Evolutionary conservation across 495 filamentous ascomycete species (phyloP).

Genomic region (Pseudevernia furfuracea): DNA sequence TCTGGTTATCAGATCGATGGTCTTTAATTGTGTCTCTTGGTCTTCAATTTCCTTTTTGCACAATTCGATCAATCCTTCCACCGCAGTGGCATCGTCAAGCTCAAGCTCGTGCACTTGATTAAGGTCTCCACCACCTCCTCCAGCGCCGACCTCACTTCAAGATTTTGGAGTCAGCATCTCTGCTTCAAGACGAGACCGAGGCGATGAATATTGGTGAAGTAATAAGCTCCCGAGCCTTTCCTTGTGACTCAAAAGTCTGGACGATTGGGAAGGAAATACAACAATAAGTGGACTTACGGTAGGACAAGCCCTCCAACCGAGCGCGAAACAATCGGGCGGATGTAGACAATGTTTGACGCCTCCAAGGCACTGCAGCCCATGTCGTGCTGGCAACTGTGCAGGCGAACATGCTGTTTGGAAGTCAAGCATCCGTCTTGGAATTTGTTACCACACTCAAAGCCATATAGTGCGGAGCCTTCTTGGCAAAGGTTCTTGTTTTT

Average conservation of each 20-base stretch:
- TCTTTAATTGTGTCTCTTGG: constrained; percentile 29
- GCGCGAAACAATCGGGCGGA: constrained; percentile 65
- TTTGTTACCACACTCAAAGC: constrained; percentile 69
- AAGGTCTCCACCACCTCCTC: constrained; percentile 72
- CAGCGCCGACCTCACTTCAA: constrained; percentile 58
- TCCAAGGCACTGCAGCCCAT: constrained; percentile 52
- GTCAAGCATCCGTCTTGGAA: constrained; percentile 66
- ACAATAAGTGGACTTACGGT: constrained; percentile 20
- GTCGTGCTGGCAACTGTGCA: constrained; percentile 83
- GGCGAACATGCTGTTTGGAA: constrained; percentile 49
- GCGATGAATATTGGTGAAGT: background rate
- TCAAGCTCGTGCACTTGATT: constrained; percentile 58
- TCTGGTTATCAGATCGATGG: constrained; percentile 30
- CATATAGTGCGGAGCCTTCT: constrained; percentile 62
- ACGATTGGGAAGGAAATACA: background rate
- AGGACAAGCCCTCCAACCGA: constrained; percentile 51
- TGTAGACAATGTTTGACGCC: constrained; percentile 57
- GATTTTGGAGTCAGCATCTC: background rate
- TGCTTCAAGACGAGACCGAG: background rate
- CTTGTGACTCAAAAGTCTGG: background rate
- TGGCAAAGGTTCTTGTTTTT: constrained; percentile 31
- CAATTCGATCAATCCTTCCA: constrained; percentile 25
- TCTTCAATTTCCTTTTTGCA: constrained; percentile 36
- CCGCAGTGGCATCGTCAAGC: constrained; percentile 25
- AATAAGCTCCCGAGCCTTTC: no score